A percentile compares a stretch with the other conserved stretches of the same genome.
These are phyloP conservation scores for Pleurotus salmoneostramineus DNA, from an alignment of 768 basidiomycete genomes.

Conservation along the genomic window DNA sequence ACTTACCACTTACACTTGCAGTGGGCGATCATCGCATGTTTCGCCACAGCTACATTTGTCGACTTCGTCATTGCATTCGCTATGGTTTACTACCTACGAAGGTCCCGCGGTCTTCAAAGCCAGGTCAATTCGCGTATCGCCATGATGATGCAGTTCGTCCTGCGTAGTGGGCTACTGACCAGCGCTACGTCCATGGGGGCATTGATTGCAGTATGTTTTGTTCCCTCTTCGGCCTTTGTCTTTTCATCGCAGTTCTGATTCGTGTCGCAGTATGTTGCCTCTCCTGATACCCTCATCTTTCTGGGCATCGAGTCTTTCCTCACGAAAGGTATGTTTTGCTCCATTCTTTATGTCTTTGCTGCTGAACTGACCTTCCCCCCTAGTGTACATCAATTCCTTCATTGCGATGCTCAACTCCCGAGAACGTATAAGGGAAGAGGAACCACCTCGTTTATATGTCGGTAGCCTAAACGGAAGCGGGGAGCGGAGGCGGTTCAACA, in stretches of 20 bases:
- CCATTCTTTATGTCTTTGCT: neutral
- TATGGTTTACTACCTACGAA: slow-evolving; percentile 1
- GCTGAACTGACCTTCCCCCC: neutral
- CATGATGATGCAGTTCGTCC: neutral
- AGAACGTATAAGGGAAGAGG: neutral
- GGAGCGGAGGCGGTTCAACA: neutral
- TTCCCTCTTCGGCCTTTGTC: too few species aligned
- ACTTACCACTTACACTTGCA: neutral
- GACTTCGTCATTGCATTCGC: neutral
- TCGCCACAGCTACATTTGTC: slow-evolving; percentile 2
- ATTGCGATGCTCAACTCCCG: neutral
- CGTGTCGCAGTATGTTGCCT: neutral
- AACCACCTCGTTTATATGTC: neutral
- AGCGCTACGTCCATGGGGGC: neutral
- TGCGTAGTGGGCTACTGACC: neutral
- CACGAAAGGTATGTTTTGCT: neutral
- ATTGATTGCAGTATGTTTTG: neutral
- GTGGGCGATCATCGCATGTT: slow-evolving; percentile 3
- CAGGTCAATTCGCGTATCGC: neutral
- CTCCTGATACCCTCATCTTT: neutral
- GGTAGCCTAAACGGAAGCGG: neutral
- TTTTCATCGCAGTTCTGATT: neutral
- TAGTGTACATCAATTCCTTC: slow-evolving; percentile 5
- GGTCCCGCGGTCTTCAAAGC: neutral
- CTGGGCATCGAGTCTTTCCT: slow-evolving; percentile 2